phyloP scores from a whole-genome alignment of 2,329 filamentous ascomycete genomes.

The Laburnicola sp. region DNA sequence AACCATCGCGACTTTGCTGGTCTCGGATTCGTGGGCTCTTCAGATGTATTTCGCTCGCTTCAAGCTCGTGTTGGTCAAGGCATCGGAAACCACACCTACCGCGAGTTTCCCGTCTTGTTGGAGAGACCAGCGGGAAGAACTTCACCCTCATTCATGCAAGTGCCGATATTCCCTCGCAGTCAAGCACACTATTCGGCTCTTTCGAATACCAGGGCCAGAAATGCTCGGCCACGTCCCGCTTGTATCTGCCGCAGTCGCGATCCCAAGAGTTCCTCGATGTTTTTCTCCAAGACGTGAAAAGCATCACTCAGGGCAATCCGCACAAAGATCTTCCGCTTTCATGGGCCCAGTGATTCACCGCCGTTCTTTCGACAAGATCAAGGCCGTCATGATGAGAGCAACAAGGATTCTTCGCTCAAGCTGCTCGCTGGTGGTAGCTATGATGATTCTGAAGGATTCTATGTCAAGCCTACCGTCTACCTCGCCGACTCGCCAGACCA shows the following conservation, averaged over 20 bases:
- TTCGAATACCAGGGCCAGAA: constrained; percentile 92
- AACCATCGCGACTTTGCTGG: constrained; percentile 77
- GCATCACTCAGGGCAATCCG: constrained; percentile 70
- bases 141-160: constrained; percentile 79
- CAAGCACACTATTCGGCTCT: constrained; percentile 77
- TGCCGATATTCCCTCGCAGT: constrained; percentile 75
- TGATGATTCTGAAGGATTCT: constrained; percentile 76
- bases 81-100: constrained; percentile 77
- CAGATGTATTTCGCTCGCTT: constrained; percentile 81
- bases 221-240: constrained; percentile 78
- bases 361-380: constrained; percentile 76
- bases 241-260: constrained; percentile 73
- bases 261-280: constrained; percentile 70
- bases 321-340: constrained; percentile 70
- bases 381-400: constrained; percentile 74
- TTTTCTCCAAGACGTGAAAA: constrained; percentile 66
- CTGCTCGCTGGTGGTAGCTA: constrained; percentile 74
- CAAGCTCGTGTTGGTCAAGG: constrained; percentile 82
- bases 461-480: constrained; percentile 80
- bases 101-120: constrained; percentile 81
- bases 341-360: constrained; percentile 83
- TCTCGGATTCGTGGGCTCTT: constrained; percentile 92
- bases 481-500: constrained; percentile 70
- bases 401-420: constrained; percentile 70
- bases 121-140: constrained; percentile 90